Evolutionary conservation across 2,329 filamentous ascomycete species (phyloP), one percentile per base, ranked within the genome.

Genomic region (Curvularia sp.): DNA sequence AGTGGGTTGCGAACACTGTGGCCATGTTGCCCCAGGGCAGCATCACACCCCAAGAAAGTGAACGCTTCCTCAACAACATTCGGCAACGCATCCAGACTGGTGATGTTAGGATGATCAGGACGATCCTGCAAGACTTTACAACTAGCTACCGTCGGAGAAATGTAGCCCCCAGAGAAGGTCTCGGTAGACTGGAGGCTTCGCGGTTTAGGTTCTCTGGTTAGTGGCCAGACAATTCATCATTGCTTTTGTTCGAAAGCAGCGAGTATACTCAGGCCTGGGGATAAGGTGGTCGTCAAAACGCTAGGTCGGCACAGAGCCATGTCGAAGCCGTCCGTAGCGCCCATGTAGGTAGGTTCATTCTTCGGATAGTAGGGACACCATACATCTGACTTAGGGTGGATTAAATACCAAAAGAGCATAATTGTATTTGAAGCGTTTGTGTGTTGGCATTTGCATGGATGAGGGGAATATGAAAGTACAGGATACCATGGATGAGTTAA

Each of bases 101-200:
- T 28, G 86, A 90, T 60, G 87, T 92, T 42, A 85, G 92, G 58
- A 93, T 93, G 79, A 92, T 97, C 53, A 86, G 94, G 38, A 88
- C 86, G 26, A 83, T 97, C 33, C 84, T 99, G 57, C 95, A 98
- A 79, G 96, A 99, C 78, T 99, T 99, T 75, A 98, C 95, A 24
- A 96, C 94, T 75, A 91, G 89, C 30, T 99, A 99, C 77, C 88
- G 96, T 50, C 85, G 96, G 73, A 86, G 96, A 62, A 97, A 99
- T 72, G 91, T 99, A 47, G 94, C 95, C n/a, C 95, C 95, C 6
- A 83, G 94, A 60, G 94, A 98, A 74, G 94, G 94, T 0, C 82
- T 98, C 42, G 94, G 94, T 3, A 86, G 92, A 73, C 81, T 98
- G 57, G 93, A 97, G 79, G 92, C 93, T 24, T 88, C 89, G 22